Conservation (phyloP, 441 rosid species). For the Arabidopsis lyrata region DNA sequence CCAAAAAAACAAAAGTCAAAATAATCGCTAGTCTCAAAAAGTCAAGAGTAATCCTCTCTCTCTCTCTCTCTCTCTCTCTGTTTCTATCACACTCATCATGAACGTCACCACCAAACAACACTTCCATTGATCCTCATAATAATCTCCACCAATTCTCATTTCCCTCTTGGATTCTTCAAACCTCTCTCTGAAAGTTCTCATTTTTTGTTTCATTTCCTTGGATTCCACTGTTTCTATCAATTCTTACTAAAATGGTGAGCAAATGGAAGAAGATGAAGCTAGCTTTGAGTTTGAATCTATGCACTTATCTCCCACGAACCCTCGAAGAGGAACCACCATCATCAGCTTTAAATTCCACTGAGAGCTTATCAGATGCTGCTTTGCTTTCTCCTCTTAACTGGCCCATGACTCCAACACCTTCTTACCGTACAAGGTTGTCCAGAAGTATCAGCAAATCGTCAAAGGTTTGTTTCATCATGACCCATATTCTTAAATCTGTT, state of each 20-base stretch:
- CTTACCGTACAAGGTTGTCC: slow-evolving; percentile 66
- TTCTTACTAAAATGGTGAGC: slow-evolving; percentile 63
- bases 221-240: slow-evolving; percentile 34
- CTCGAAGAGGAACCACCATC: slow-evolving; percentile 61
- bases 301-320: slow-evolving; percentile 81
- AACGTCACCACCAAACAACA: slow-evolving; percentile 43
- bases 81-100: neutral
- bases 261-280: slow-evolving; percentile 92
- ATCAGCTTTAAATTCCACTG: slow-evolving; percentile 47
- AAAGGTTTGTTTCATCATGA: slow-evolving; percentile 60
- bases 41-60: slow-evolving; percentile 6
- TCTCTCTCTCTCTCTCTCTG: slow-evolving; percentile 19
- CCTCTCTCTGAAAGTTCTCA: slow-evolving; percentile 32
- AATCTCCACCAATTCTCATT: slow-evolving; percentile 38
- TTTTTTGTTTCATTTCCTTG: slow-evolving; percentile 1
- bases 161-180: slow-evolving; percentile 40
- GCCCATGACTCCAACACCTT: slow-evolving; percentile 73
- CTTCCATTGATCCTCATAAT: slow-evolving; percentile 46
- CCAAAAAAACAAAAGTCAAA: slow-evolving; percentile 53
- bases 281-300: slow-evolving; percentile 82
- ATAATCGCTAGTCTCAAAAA: slow-evolving; percentile 46
- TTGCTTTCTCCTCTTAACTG: slow-evolving; percentile 72
- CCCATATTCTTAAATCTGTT: slow-evolving; percentile 13
- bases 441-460: slow-evolving; percentile 80
- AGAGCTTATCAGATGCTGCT: slow-evolving; percentile 79